Percentiles rank a stretch among this genome's conserved stretches.
Conservation (phyloP, 2,329 filamentous ascomycete genomes). For the Cladophialophora chaetospira region DNA sequence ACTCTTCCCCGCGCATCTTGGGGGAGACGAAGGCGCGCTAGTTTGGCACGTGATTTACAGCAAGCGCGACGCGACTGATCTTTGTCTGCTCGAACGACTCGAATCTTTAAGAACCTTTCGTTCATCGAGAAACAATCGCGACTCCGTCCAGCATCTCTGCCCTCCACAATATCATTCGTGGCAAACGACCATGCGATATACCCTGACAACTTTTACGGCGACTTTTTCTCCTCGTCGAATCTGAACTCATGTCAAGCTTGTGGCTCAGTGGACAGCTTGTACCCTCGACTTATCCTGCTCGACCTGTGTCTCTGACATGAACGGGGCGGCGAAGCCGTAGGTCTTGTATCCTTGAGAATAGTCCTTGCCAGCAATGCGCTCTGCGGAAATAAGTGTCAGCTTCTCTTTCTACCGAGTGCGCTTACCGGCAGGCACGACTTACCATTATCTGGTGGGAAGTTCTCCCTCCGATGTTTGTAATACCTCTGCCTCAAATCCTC, state of each 20-base stretch:
- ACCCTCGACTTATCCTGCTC: conserved; percentile 10
- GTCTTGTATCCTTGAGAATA: conserved; percentile 23
- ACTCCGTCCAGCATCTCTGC: too few relatives aligned
- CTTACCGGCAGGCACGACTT: background rate
- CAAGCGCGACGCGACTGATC: too few relatives aligned
- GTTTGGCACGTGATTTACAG: background rate
- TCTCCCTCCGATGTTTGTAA: conserved; percentile 22
- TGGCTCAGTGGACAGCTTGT: conserved; percentile 19
- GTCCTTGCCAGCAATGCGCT: conserved; percentile 19
- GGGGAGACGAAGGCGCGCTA: background rate
- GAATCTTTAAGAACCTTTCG: too few relatives aligned
- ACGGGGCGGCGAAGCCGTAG: conserved; percentile 21
- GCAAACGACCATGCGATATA: too few relatives aligned
- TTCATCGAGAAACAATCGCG: too few relatives aligned
- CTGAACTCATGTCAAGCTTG: too few relatives aligned
- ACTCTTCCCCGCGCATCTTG: background rate
- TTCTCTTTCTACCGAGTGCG: background rate
- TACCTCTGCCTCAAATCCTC: conserved; percentile 17
- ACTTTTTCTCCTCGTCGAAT: too few relatives aligned
- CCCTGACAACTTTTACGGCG: too few relatives aligned
- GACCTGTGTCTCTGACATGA: conserved; percentile 19
- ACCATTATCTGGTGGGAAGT: conserved; percentile 23
- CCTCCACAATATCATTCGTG: too few relatives aligned
- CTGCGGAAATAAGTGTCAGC: conserved; percentile 2
- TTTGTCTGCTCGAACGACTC: too few relatives aligned